Conservation (phyloP, 768 basidiomycete genomes). For the Tulasnella sp. region DNA sequence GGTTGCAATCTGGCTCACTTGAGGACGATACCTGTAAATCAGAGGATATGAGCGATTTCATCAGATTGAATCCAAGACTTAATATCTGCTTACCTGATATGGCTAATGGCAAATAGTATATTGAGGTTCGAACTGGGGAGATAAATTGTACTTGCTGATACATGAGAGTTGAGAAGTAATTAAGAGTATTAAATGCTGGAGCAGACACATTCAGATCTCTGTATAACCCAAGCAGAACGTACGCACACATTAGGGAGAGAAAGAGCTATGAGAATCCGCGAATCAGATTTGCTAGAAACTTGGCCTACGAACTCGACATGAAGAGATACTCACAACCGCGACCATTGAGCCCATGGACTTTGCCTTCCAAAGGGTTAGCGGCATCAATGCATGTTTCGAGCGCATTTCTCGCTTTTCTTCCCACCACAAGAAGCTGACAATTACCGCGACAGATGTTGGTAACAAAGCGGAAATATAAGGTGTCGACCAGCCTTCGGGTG, state of each 20-base stretch:
- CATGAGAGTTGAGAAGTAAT: conserved; percentile 9
- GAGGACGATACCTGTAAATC: background rate
- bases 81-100: background rate
- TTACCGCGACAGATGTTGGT: conserved; percentile 9
- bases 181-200: conserved; percentile 7
- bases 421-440: conserved; percentile 14
- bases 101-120: conserved; percentile 6
- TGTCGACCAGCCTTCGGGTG: conserved; percentile 11
- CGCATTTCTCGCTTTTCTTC: conserved; percentile 7
- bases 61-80: too few species aligned
- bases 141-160: conserved; percentile 11
- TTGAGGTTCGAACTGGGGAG: conserved; percentile 4
- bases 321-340: too few species aligned
- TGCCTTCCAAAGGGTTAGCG: conserved; percentile 10
- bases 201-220: background rate
- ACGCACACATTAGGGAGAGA: background rate
- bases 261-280: conserved; percentile 3
- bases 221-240: background rate
- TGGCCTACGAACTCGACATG: too few species aligned
- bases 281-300: too few species aligned
- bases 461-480: conserved; percentile 12
- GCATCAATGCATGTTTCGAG: conserved; percentile 5
- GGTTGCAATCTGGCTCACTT: background rate
- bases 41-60: background rate
- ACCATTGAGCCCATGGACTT: conserved; percentile 10